Evolutionary conservation across 768 basidiomycete species (phyloP).

Genomic region (Suillus subluteus): DNA sequence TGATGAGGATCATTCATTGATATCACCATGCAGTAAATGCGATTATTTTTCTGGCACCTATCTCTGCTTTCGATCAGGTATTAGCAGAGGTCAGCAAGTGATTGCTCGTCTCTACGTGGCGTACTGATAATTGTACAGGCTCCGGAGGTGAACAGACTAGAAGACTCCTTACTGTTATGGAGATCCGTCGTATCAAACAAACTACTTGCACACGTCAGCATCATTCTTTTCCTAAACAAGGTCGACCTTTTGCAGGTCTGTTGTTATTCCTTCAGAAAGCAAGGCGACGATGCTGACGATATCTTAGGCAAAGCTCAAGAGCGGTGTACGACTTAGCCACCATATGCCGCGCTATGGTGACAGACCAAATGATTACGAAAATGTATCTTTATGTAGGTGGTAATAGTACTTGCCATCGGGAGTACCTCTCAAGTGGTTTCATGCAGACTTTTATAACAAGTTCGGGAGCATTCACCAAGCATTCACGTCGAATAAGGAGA

Average conservation of each 20-base stretch:
- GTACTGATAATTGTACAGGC: conserved; percentile 50
- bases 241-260: conserved; percentile 73
- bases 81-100: conserved; percentile 62
- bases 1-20: conserved; percentile 9
- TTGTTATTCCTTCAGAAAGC: conserved; percentile 9
- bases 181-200: conserved; percentile 72
- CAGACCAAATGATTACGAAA: conserved; percentile 78
- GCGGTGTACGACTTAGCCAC: conserved; percentile 71
- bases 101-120: conserved; percentile 14
- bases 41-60: conserved; percentile 87
- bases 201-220: conserved; percentile 71
- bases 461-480: conserved; percentile 72
- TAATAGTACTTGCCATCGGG: conserved; percentile 8
- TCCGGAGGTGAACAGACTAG: conserved; percentile 70
- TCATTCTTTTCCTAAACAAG: conserved; percentile 85
- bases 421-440: conserved; percentile 5
- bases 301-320: conserved; percentile 68
- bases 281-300: conserved; percentile 9
- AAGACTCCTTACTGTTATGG: conserved; percentile 82
- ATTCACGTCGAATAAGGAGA: conserved; percentile 67
- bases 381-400: conserved; percentile 70
- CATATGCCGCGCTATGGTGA: conserved; percentile 75
- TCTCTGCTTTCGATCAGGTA: conserved; percentile 87
- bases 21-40: conserved; percentile 62
- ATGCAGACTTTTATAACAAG: conserved; percentile 70